phyloP scores from a whole-genome alignment of 2,329 filamentous ascomycete genomes.

The Daldinia sp. region DNA sequence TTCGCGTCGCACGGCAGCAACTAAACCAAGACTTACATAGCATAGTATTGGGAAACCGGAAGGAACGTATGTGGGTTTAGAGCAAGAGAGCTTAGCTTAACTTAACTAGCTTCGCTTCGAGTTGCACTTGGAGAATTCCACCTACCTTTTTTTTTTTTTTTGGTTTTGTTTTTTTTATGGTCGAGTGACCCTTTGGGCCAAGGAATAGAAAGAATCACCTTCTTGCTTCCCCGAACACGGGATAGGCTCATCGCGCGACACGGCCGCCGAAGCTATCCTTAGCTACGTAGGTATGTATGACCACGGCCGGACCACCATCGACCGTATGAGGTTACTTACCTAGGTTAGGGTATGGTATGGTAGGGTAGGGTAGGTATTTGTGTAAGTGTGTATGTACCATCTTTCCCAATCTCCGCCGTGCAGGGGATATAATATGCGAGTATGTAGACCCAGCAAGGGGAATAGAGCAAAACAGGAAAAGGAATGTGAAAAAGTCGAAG shows the following conservation, averaged over 20 bases:
- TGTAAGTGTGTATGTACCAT: neutral
- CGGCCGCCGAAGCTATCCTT: neutral
- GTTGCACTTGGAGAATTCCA: slow-evolving; percentile 8
- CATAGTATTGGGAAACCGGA: neutral
- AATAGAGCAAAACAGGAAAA: neutral
- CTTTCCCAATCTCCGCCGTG: slow-evolving; percentile 15
- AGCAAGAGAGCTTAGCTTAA: slow-evolving; percentile 2
- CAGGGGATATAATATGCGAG: slow-evolving; percentile 29
- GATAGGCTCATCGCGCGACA: neutral
- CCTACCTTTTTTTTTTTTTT: neutral
- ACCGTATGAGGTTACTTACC: neutral
- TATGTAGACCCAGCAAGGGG: neutral
- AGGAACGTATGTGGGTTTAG: neutral
- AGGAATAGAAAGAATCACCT: neutral
- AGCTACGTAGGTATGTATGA: neutral
- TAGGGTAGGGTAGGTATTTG: neutral
- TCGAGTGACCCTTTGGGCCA: slow-evolving; percentile 8
- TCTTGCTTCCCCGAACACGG: neutral
- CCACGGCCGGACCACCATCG: neutral
- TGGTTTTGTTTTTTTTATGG: neutral
- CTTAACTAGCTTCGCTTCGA: slow-evolving; percentile 2
- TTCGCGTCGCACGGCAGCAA: slow-evolving; percentile 34
- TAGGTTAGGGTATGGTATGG: too few relatives aligned
- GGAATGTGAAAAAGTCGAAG: neutral
- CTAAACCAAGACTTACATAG: neutral